These are phyloP conservation scores for Seiridium cupressi DNA, from an alignment of 2,329 filamentous ascomycete species.

Conservation along the genomic window DNA sequence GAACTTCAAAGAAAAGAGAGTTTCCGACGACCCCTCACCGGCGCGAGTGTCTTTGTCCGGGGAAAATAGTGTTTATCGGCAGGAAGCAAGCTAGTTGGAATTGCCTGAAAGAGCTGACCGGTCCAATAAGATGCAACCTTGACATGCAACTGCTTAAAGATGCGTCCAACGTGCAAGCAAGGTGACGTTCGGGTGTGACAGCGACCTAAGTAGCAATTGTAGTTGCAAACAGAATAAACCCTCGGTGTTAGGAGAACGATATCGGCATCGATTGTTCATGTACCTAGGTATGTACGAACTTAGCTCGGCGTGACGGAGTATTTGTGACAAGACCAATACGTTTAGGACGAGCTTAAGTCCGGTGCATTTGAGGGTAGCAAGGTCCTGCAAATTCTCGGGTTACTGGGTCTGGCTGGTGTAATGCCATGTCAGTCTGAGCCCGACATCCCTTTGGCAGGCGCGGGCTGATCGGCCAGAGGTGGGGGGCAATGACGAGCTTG, in stretches of 20 bases:
- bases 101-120: not conserved
- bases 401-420: not conserved
- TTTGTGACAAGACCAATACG: no score
- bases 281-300: no score
- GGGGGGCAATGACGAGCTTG: slow-evolving; percentile 4
- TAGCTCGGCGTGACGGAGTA: no score
- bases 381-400: no score
- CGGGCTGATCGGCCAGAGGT: slow-evolving; percentile 3
- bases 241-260: no score
- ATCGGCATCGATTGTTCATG: no score
- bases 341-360: no score
- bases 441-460: not conserved
- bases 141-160: not conserved
- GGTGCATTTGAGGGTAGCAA: no score
- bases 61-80: not conserved
- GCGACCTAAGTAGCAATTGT: no score
- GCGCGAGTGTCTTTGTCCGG: not conserved
- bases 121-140: not conserved
- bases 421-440: not conserved
- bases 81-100: not conserved
- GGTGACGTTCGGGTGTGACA: not conserved
- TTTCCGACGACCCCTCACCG: slow-evolving; percentile 1
- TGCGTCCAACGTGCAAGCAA: not conserved
- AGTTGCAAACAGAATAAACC: no score
- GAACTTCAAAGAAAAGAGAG: slow-evolving; percentile 5